Conservation (phyloP, 2,329 filamentous ascomycete genomes). For the Stylonectria norvegica region DNA sequence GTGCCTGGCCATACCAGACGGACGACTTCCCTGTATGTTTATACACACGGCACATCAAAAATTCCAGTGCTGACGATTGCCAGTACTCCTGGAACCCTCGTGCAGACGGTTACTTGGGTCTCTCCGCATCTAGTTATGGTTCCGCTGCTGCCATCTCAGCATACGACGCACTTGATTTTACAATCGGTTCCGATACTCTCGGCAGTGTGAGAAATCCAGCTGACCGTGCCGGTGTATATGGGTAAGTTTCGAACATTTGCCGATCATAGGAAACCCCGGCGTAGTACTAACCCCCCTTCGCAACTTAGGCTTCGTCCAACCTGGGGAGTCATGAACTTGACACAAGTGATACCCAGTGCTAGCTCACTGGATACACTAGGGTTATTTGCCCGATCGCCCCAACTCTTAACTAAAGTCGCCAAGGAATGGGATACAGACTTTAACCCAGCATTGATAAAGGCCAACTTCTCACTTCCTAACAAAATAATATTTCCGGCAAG, state of each 20-base stretch:
- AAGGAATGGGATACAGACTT: neutral
- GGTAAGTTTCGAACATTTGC: no score
- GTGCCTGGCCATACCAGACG: no score
- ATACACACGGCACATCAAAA: no score
- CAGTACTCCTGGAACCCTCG: neutral
- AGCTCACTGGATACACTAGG: neutral
- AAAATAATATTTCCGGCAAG: neutral
- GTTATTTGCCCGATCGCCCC: neutral
- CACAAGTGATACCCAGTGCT: neutral
- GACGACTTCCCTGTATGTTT: no score
- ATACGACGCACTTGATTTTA: neutral
- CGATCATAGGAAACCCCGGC: no score
- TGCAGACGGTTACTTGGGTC: neutral
- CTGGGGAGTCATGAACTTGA: neutral
- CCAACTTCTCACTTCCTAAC: neutral
- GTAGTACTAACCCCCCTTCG: no score
- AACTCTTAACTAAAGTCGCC: neutral
- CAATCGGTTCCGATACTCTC: neutral
- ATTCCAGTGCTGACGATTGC: neutral
- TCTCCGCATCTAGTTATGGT: neutral
- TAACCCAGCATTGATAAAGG: neutral
- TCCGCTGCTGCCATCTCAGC: neutral
- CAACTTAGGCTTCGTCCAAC: no score
- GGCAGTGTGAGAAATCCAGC: neutral
- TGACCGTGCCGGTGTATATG: neutral